Conservation (phyloP, 2,329 filamentous ascomycete genomes). For the Neofusicoccum cordaticola region DNA sequence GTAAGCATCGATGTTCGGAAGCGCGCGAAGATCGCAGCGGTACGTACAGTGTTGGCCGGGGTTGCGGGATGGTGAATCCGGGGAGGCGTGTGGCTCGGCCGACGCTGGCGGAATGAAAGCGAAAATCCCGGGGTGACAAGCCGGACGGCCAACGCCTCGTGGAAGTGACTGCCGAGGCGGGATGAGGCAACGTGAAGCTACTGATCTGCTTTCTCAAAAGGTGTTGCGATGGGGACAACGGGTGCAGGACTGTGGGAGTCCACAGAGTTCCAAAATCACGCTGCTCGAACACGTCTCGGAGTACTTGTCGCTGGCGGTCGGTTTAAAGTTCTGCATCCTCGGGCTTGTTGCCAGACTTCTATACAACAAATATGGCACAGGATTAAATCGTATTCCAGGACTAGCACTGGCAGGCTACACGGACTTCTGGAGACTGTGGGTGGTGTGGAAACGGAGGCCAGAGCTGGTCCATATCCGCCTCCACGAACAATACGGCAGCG, state of each 20-base stretch:
- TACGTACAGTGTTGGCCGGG: too few relatives aligned
- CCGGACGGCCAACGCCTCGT: neutral
- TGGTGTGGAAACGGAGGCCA: slow-evolving; percentile 55
- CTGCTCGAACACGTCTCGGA: neutral
- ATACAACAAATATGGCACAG: neutral
- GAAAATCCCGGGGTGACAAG: neutral
- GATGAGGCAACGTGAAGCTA: too few relatives aligned
- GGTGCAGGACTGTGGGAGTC: too few relatives aligned
- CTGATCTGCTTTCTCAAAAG: too few relatives aligned
- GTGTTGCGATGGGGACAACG: too few relatives aligned
- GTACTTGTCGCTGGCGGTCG: neutral
- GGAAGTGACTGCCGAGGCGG: too few relatives aligned
- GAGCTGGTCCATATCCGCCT: slow-evolving; percentile 55
- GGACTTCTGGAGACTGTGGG: slow-evolving; percentile 69
- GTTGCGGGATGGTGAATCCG: too few relatives aligned
- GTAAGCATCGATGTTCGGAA: too few relatives aligned
- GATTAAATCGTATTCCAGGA: slow-evolving; percentile 48
- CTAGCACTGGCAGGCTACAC: slow-evolving; percentile 63
- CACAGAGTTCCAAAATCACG: neutral
- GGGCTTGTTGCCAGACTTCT: neutral
- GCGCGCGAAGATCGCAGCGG: too few relatives aligned
- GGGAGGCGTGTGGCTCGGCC: too few relatives aligned
- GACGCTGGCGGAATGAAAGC: neutral
- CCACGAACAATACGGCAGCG: slow-evolving; percentile 68
- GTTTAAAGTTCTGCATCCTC: neutral